A percentile compares a stretch with the other conserved stretches of the same genome.
Evolutionary conservation across 176 grass and related monocot genomes (phyloP).

Genomic region (Typha latifolia): DNA sequence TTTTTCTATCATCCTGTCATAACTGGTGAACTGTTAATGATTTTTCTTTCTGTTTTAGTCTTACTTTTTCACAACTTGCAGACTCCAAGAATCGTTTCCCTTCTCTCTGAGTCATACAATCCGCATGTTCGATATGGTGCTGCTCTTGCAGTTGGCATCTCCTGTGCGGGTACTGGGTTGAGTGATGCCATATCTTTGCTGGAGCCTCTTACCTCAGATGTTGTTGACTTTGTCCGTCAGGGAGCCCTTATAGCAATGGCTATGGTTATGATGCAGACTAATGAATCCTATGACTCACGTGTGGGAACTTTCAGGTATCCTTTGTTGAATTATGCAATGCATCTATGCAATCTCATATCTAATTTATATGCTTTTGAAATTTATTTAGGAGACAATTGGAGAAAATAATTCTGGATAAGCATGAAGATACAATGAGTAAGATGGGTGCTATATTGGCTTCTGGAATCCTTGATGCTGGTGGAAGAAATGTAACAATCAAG

Average conservation of each 20-base stretch:
- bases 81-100: slow-evolving; percentile 97
- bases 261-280: slow-evolving; percentile 99
- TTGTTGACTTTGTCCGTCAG: slow-evolving; percentile 95
- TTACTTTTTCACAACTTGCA: slow-evolving; percentile 30
- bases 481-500: slow-evolving; percentile 93
- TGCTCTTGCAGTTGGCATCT: slow-evolving; percentile 97
- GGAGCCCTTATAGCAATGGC: slow-evolving; percentile 98
- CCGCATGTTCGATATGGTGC: slow-evolving; percentile 98
- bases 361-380: not conserved
- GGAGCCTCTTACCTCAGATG: slow-evolving; percentile 97
- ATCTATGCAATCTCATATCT: too few relatives aligned
- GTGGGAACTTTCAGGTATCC: slow-evolving; percentile 73
- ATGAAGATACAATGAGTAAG: slow-evolving; percentile 99
- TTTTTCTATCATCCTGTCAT: too few relatives aligned
- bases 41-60: slow-evolving; percentile 2
- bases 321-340: not conserved
- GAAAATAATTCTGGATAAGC: slow-evolving; percentile 99
- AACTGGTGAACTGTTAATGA: not conserved
- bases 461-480: slow-evolving; percentile 96
- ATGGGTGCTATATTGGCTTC: slow-evolving; percentile 98
- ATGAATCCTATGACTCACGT: slow-evolving; percentile 85
- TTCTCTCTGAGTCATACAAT: slow-evolving; percentile 98
- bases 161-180: slow-evolving; percentile 84
- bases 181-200: slow-evolving; percentile 98
- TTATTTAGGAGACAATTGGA: slow-evolving; percentile 67